Conservation (phyloP, 169 alveolate genomes). For the Fabrea salina region DNA sequence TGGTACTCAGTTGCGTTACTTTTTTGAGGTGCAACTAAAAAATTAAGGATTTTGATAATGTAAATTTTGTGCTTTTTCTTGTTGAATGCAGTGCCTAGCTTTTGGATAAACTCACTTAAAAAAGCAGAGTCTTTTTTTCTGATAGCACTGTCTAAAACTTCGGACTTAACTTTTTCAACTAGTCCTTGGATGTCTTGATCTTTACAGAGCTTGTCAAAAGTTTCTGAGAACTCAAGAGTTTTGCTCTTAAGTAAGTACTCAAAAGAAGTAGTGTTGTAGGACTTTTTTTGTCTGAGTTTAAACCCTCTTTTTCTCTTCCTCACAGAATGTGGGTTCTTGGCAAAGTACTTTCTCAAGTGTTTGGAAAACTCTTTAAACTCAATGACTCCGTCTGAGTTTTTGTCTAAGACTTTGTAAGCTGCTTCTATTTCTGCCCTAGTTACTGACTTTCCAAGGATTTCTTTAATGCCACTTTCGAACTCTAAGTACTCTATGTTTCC, state of each 20-base stretch:
- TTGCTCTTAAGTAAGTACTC: neutral
- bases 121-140: neutral
- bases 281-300: neutral
- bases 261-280: neutral
- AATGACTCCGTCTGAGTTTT: neutral
- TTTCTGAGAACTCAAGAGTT: neutral
- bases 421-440: neutral
- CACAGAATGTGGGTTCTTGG: neutral
- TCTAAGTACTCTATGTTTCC: neutral
- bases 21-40: neutral
- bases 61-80: slow-evolving; percentile 28
- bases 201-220: neutral
- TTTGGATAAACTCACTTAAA: slow-evolving; percentile 13
- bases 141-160: slow-evolving; percentile 14
- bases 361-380: neutral
- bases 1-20: neutral
- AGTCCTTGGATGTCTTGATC: slow-evolving; percentile 6
- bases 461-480: slow-evolving; percentile 26
- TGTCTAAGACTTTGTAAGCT: neutral
- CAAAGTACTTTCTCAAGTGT: slow-evolving; percentile 8
- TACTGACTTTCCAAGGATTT: neutral
- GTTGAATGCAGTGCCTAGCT: slow-evolving; percentile 32
- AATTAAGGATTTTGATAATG: neutral
- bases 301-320: neutral
- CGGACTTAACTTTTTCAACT: neutral